Base-by-base conservation (phyloP, 352 stramenopile genomes). In the Pythium vanterpoolii region DNA sequence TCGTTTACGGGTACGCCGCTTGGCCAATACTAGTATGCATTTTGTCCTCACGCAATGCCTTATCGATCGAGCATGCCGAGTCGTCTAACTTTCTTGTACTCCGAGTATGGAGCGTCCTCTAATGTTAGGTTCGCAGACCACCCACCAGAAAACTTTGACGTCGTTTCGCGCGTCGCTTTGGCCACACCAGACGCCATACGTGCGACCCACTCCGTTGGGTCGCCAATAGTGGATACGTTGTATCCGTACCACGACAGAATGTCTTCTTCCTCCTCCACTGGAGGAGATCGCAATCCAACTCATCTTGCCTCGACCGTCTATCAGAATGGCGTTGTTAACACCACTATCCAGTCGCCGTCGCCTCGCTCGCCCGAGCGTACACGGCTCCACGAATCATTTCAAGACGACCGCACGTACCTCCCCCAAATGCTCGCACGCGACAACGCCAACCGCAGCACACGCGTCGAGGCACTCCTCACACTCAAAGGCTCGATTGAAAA, bases 401-500 rank as follows among this genome's bases (percentile, higher is more conserved):
- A 60, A 8, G 55, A 73, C 0, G 77, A 89, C 40, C 76, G 69
- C 2, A 53, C 68, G 36, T 86, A 87, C 47, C 62, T 90, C 5
- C 24, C 62, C 1, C 65, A 76, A 23, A 82, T 89, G 73, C 55
- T 86, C 10, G 51, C 46, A 6, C 59, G 67, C 2, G 50, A 67
- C 11, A 47, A 61, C 24, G 51, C 70, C 51, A 56, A 77, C 50
- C 76, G 77, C 18, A 49, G 34, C 1, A 46, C 62, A 5, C 76
- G 83, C 18, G 53, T 87, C 1, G 64, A 86, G 13, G 79, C 79
- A 11, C 67, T 91, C 9, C 18, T 91, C 33, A 63, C 74, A 59
- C 69, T 94, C 27, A 92, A 91, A 19, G 57, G 43, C 1, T 80
- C 78, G 23, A 58, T 88, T 11, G 79, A 89, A 14, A 62, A 74